Evolutionary conservation across 805 yeast species (phyloP).

Genomic region (Sugiyamaella marilandica): DNA sequence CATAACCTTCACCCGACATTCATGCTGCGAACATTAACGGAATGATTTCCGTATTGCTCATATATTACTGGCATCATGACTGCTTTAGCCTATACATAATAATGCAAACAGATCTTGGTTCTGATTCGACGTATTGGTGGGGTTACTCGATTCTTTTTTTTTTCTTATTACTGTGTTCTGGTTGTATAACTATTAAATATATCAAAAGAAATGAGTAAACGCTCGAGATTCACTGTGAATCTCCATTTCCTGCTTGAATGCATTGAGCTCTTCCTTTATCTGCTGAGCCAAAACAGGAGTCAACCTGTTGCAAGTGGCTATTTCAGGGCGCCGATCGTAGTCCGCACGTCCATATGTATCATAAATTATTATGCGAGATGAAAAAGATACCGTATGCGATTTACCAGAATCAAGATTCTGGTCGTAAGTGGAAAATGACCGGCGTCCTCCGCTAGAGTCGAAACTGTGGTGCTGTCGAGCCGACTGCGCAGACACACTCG

Average conservation of each 20-base stretch:
- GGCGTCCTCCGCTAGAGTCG: not conserved
- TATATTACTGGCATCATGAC: not conserved
- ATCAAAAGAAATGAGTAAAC: constrained; percentile 76
- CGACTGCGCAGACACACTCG: constrained; percentile 4
- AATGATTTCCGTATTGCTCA: not conserved
- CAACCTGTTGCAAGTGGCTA: constrained; percentile 86
- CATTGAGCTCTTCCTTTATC: constrained; percentile 81
- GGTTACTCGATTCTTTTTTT: not conserved
- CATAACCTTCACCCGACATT: not conserved
- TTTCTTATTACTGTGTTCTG: not conserved
- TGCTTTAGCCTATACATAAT: not conserved
- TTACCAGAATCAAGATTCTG: not conserved
- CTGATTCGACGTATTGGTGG: not conserved
- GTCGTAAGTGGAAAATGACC: constrained; percentile 3
- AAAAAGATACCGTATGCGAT: constrained; percentile 50
- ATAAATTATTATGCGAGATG: constrained; percentile 75
- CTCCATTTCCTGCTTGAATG: constrained; percentile 72
- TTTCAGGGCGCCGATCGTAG: constrained; percentile 89
- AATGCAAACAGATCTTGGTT: too few species aligned
- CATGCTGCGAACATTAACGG: not conserved
- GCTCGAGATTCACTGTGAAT: constrained; percentile 74
- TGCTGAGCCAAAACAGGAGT: constrained; percentile 83
- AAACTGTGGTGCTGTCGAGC: not conserved
- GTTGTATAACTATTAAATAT: not conserved
- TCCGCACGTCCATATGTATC: constrained; percentile 80